These are phyloP conservation scores for Schrenkiella parvula DNA, from an alignment of 345 rosid genomes.

Conservation along the genomic window DNA sequence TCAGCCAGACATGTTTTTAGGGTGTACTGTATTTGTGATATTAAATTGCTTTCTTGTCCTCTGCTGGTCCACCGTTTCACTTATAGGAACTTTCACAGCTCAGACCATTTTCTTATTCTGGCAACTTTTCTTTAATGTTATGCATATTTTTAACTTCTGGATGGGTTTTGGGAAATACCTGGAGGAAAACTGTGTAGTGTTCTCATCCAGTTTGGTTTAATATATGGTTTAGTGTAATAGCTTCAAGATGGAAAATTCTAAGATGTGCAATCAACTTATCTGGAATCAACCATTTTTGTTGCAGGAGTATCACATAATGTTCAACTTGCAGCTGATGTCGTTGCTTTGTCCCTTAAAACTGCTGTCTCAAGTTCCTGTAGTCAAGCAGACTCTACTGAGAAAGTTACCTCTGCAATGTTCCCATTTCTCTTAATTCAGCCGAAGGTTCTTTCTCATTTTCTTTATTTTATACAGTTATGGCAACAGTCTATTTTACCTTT, in stretches of 20 bases:
- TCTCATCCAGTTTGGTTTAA: conserved; percentile 6
- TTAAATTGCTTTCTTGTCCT: not conserved
- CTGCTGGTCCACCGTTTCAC: not conserved
- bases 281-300: conserved; percentile 6
- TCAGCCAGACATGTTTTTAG: conserved; percentile 3
- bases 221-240: not conserved
- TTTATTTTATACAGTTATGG: not conserved
- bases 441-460: conserved; percentile 46
- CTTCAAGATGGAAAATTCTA: not conserved
- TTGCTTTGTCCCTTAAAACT: conserved; percentile 47
- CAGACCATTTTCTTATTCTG: not conserved
- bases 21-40: conserved; percentile 1
- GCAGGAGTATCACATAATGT: conserved; percentile 54
- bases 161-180: not conserved
- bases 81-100: not conserved
- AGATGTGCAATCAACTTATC: not conserved
- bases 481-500: not conserved
- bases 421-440: conserved; percentile 69
- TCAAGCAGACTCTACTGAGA: conserved; percentile 41
- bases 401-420: conserved; percentile 66
- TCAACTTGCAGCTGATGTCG: conserved; percentile 54
- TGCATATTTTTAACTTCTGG: not conserved
- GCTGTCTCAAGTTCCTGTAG: conserved; percentile 44
- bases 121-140: not conserved
- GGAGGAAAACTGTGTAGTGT: not conserved